Base-by-base conservation (phyloP, 1,139 yeast genomes). In the Arxiozyma heterogenica region DNA sequence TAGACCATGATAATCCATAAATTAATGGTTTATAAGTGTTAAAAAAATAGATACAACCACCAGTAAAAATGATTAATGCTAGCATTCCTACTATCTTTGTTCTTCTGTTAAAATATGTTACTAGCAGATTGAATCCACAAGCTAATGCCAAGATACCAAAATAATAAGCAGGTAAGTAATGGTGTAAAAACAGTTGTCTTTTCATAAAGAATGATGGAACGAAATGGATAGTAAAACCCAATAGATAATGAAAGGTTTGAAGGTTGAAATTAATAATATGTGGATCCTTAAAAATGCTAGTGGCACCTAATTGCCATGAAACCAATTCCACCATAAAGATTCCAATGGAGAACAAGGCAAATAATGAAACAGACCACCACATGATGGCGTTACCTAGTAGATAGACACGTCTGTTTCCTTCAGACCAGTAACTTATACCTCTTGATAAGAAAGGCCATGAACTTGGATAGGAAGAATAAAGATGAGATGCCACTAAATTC, bases 341-440 rank as follows among this genome's bases (percentile, higher is more conserved):
- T 23, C 81, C 64, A 4, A 70, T 73, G 64, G 86, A 87, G 1
- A 79, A 71, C 17, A 76, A 71, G 58, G 88, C 73, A 27, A 81
- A 69, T 17, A 78, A 76, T 42, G 95, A 75, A n/a, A 85, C 78
- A 5, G 86, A 69, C 93, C 95, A 91, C 97, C 98, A 94, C 47
- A 84, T 75, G 51, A 87, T 80, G 22, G 93, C 91, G 68, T 94
- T 94, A 68, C 99, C 99, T 49, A 93, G 68, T 59, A 94, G 77
- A 70, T 93, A 94, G 47, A 93, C 82, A 69, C 87, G 95, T 61
- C 78, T 80, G 68, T 85, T 77, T 57, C 86, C 82, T 64, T 78
- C 77, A 60, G 79, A 84, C 98, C 98, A 93, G 75, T 93, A 94
- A 73, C 89, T 89, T 71, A 94, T 93, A 69, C 98, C 98, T 71